Base-by-base conservation (phyloP, 805 yeast species). In the Candida xiaguanensis region DNA sequence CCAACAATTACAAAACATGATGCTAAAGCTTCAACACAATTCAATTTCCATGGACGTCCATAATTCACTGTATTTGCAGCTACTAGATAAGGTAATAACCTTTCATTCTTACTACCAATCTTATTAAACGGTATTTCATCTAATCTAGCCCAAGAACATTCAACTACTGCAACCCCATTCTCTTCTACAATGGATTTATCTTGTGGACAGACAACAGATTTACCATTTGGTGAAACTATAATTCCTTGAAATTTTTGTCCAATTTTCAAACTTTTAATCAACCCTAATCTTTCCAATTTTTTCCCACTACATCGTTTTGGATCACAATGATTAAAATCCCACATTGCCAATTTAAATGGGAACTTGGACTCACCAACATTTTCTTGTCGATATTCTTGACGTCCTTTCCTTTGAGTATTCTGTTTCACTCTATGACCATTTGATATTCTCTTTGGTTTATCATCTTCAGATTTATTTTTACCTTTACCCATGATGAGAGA, bases 291-390 rank as follows among this genome's bases (percentile, higher is more conserved):
- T 53, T 88, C 96, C 22, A 93, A 70, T 58, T 89, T 90, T 66
- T 93, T 93, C 14, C 99, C 99, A 48, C 95, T 83, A 58, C 99
- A 93, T 56, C 97, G 74, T 56, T 93, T 93, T 1, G 99, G 99
- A 63, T 93, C 99, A 66, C 99, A 93, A 57, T 93, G 99, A 49
- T 90, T 96, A 56, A 93, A 93, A 59, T 93, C 99, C 96, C 99
- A 91, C 99, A 91, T 91, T 13, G 96, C 97, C 46, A 90, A 60
- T 53, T 87, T 89, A 24, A 84, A 82, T 1, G 95, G 96, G 54
- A 87, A 85, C 34, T 50, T 50, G 39, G 51, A 24, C 38, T 43
- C 16, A 35, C 39, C 8, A 45, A 39, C 6, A 5, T 13, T 9
- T 9, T 13, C 20, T 48, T 50, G 40, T 46, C 49, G 39, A 48